phyloP scores from a whole-genome alignment of 176 grass and related monocot genomes.

The Carex kokanica region DNA sequence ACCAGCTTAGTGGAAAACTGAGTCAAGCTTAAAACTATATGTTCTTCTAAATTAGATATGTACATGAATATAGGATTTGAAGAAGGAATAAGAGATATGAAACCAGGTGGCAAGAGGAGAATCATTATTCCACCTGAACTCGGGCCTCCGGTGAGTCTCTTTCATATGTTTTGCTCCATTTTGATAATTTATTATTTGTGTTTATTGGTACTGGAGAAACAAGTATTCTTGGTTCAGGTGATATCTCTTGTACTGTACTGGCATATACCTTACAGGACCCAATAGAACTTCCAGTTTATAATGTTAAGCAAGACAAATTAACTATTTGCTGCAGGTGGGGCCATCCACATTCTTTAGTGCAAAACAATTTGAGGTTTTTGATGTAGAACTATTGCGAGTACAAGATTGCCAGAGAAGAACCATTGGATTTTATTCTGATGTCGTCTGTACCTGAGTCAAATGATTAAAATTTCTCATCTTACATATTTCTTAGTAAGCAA shows the following conservation, averaged over 20 bases:
- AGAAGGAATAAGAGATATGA: constrained; percentile 94
- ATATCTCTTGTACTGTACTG: neutral
- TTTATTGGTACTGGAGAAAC: neutral
- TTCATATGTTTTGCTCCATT: constrained; percentile 15
- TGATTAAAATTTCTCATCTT: neutral
- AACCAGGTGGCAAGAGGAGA: constrained; percentile 89
- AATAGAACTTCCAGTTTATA: neutral
- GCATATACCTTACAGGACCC: neutral
- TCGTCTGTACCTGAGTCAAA: constrained; percentile 59
- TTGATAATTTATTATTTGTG: neutral
- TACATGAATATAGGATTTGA: constrained; percentile 74
- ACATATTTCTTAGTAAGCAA: neutral
- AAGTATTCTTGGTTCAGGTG: neutral
- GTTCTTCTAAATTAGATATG: neutral
- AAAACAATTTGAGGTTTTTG: constrained; percentile 94
- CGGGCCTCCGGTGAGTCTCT: constrained; percentile 83
- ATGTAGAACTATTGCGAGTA: constrained; percentile 65
- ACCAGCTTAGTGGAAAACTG: neutral
- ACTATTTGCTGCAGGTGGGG: constrained; percentile 58
- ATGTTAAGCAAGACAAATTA: neutral
- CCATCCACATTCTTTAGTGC: constrained; percentile 95
- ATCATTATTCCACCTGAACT: constrained; percentile 96
- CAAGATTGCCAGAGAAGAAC: constrained; percentile 91
- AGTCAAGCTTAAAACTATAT: neutral
- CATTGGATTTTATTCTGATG: constrained; percentile 87